Evolutionary conservation across 768 basidiomycete species (phyloP).

Genomic region (Macrolepiota fuliginosa): DNA sequence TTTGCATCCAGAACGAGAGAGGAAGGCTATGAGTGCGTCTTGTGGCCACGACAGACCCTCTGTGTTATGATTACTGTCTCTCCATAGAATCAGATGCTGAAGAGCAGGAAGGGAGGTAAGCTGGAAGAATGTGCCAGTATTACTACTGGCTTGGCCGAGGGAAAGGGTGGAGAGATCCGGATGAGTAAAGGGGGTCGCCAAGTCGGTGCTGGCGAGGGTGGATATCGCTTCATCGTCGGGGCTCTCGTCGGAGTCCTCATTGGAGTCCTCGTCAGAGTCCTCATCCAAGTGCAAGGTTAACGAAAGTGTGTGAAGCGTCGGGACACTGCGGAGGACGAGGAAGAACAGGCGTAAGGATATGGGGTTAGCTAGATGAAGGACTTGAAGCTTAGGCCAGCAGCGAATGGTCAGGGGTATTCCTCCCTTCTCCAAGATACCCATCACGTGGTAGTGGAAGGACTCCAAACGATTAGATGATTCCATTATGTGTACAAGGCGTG

Average conservation of each 20-base stretch:
- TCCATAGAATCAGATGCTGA: not conserved
- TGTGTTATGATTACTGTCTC: too few relatives aligned
- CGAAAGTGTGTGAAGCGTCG: not conserved
- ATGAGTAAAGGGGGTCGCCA: not conserved
- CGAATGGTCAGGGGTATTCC: not conserved
- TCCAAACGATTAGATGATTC: not conserved
- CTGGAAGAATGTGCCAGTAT: not conserved
- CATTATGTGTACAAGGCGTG: not conserved
- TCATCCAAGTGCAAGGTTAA: not conserved
- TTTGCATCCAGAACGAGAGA: not conserved
- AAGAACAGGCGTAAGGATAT: not conserved
- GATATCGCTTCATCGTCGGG: not conserved
- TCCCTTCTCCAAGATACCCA: not conserved
- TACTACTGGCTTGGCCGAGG: not conserved
- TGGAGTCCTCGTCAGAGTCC: fast-evolving
- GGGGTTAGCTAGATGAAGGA: not conserved
- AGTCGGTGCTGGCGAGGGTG: not conserved
- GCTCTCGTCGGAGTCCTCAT: too few relatives aligned
- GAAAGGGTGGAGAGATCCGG: not conserved
- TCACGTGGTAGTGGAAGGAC: not conserved
- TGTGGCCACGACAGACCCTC: not conserved
- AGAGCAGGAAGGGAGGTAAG: not conserved
- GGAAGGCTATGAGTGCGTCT: not conserved
- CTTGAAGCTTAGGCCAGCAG: not conserved
- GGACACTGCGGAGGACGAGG: not conserved